Base-by-base conservation (phyloP, 1,284 basidiomycete genomes). In the Entoloma clypeatum region DNA sequence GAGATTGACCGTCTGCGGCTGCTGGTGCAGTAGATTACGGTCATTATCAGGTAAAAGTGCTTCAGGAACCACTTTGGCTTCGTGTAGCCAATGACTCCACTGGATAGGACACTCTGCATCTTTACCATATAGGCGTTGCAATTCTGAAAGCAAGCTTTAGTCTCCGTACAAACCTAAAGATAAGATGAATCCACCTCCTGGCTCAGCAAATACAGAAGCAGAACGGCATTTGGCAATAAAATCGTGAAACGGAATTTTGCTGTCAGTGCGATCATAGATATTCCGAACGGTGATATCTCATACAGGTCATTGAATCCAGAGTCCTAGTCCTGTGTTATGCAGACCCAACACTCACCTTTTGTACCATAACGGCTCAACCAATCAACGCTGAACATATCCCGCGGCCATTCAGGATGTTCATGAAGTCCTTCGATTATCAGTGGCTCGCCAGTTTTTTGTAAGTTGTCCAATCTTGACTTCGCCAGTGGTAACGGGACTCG, bases 61-160 rank as follows among this genome's bases (percentile, higher is more conserved):
- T 7, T 61, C 25, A 0, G 85, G 82, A 32, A 89, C 62, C 17
- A 72, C 61, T 16, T 56, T 57, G 2, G 56, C 57, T 0, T 53
- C 47, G 7, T 65, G 51, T 11, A 89, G 61, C 79, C 81, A 86
- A 2, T 74, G 47, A 11, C 64, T 65, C 83, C 85, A 89, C 51
- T 64, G 53, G 16, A 51, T 14, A 0, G 86, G 86, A 56, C 85
- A 88, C 7, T 72, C 64, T 1, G 73, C 70, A 53, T 89, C 86
- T 56, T 89, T 89, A 16, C 81, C 85, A 50, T 89, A 89, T 7
- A 79, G 63, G 16, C 80, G 66, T 54, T 75, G 70, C 2, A 56
- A 50, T 48, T 86, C 86, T 86, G 49, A n/a, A 21, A 38, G 43
- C 31, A 21, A 18, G 11, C 16, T 39, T 28, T 19, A 43, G 50